Evolutionary conservation across 2,329 filamentous ascomycete species (phyloP).

Genomic region (Penicillium freii): DNA sequence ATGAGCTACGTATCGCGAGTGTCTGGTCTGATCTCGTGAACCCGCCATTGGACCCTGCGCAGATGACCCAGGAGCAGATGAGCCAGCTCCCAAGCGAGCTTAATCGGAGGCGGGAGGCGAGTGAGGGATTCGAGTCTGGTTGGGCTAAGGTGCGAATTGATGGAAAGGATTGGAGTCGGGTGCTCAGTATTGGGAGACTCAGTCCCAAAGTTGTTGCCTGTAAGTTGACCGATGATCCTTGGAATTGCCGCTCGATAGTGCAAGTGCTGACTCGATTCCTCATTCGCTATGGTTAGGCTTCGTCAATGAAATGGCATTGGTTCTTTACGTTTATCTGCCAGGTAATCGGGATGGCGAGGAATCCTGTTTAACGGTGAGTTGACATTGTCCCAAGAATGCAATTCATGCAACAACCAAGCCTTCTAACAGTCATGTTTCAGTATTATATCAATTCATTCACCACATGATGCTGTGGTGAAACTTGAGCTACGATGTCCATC

Average conservation of each 20-base stretch:
- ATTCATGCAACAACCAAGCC: not conserved
- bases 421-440: conserved; percentile 21
- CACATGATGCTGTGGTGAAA: conserved; percentile 20
- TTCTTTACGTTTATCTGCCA: conserved; percentile 49
- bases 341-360: conserved; percentile 43
- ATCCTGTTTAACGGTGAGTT: conserved; percentile 47
- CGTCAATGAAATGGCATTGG: conserved; percentile 46
- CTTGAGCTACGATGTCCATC: not conserved
- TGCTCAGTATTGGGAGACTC: conserved; percentile 86
- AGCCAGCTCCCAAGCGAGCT: conserved; percentile 77
- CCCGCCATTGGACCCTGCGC: conserved; percentile 76
- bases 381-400: not conserved
- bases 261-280: not conserved
- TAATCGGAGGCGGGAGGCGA: conserved; percentile 67
- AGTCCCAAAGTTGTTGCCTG: conserved; percentile 92
- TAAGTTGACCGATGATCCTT: conserved; percentile 38
- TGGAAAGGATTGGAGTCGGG: conserved; percentile 88
- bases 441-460: conserved; percentile 49
- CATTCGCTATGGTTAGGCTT: conserved; percentile 33
- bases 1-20: conserved; percentile 79
- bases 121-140: conserved; percentile 69
- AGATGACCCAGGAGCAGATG: conserved; percentile 64
- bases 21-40: conserved; percentile 84
- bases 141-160: conserved; percentile 92
- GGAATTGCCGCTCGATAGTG: not conserved